Evolutionary conservation across 2,329 filamentous ascomycete genomes (phyloP), one percentile per base, ranked within the genome.

Genomic region (Fusarium austroafricanum): DNA sequence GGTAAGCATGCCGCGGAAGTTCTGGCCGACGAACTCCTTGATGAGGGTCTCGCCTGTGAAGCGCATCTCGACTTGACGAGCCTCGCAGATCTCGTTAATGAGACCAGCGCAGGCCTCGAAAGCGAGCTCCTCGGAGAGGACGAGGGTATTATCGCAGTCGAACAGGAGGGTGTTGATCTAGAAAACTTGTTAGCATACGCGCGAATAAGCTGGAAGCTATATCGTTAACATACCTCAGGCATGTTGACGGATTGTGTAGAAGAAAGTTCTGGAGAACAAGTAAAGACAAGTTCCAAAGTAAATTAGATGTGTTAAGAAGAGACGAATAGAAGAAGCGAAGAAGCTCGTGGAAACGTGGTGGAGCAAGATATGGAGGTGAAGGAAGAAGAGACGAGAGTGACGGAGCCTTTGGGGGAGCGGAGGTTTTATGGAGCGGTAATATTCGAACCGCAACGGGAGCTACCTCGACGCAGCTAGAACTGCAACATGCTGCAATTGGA

Each of bases 31-130:
- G 75, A 96, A 97, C 82, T 97, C 92, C 72, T 85, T 83, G 81
- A 97, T 92, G 68, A 97, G 89, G 62, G 89, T 85, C 46, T 90
- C 87, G 75, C 91, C 91, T 6, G 92, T 94, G 84, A 96, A 97
- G 77, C 86, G 88, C 72, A 88, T 84, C 29, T 79, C 71, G 62
- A 93, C 83, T 73, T 84, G 82, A 75, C 90, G 86, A 75, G 86
- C 86, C 73, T 86, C 84, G 78, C 95, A 89, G 78, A 97, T 92
- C 79, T 93, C 85, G 82, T 97, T 97, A 84, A 93, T 91, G 69
- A 97, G 89, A 63, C 92, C 91, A 75, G 94, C 92, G 80, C 93
- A 97, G 71, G 92, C 94, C 82, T 95, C 92, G 79, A 97, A 97
- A 77, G 94, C 94, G 73, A 97, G 87, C 75, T 92, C 90, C 84